Evolutionary conservation across 177 flowering plant genomes (phyloP).

Genomic region (Vitis hybrid): DNA sequence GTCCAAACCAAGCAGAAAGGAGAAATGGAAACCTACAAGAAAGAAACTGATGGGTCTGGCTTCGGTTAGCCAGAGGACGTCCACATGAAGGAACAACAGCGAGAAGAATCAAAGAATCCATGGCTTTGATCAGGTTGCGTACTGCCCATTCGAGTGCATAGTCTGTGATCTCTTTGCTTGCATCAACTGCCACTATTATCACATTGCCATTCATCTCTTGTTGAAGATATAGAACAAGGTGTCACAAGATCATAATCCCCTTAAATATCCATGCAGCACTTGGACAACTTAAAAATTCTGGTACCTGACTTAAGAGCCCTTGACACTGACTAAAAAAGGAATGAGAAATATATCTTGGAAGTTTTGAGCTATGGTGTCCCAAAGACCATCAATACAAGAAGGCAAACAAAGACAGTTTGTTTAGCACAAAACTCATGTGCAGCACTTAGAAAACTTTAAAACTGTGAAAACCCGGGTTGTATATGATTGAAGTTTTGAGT

Average conservation of each 20-base stretch:
- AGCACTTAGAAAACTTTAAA: background rate
- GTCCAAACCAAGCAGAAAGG: conserved; percentile 16
- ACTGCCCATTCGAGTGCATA: conserved; percentile 42
- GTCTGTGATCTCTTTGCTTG: conserved; percentile 41
- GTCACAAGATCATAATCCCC: too few species aligned
- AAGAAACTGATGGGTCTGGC: conserved; percentile 8
- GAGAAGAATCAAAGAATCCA: conserved; percentile 30
- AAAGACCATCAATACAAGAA: background rate
- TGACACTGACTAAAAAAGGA: background rate
- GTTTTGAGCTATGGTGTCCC: background rate
- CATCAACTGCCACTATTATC: conserved; percentile 40
- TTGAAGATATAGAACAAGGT: too few species aligned
- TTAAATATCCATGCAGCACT: too few species aligned
- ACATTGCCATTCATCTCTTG: conserved; percentile 28
- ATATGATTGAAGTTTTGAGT: too few species aligned
- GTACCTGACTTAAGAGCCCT: background rate
- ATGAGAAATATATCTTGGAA: background rate
- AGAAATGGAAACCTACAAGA: conserved; percentile 13
- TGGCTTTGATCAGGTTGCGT: conserved; percentile 27
- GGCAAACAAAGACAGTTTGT: background rate
- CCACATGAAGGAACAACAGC: conserved; percentile 30
- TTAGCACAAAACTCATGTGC: background rate
- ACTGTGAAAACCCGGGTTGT: background rate
- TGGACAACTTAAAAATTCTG: too few species aligned
- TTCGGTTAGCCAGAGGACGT: background rate